These are phyloP conservation scores for Heliosperma pusillum DNA, from an alignment of 148 eudicot species.

Conservation along the genomic window DNA sequence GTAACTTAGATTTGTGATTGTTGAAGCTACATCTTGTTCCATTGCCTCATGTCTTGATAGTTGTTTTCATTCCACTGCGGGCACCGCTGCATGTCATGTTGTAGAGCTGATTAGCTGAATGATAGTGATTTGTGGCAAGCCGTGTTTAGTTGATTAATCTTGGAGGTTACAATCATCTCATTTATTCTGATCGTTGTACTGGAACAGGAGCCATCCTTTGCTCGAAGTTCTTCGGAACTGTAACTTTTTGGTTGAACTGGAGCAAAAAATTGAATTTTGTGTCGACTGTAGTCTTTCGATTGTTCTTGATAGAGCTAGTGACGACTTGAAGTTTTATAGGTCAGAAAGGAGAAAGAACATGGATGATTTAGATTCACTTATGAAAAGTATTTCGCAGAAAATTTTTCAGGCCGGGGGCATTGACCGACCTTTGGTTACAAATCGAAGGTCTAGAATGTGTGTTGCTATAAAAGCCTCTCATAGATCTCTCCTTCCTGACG, in stretches of 20 bases:
- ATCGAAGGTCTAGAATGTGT: conserved; percentile 94
- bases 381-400: conserved; percentile 48
- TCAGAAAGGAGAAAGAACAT: conserved; percentile 81
- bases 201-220: conserved; percentile 69
- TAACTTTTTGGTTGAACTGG: conserved; percentile 69
- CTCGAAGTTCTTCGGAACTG: conserved; percentile 67
- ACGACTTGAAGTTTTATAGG: conserved; percentile 71
- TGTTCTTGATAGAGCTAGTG: conserved; percentile 87
- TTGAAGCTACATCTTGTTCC: background rate
- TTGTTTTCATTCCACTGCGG: background rate
- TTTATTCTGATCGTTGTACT: conserved; percentile 26
- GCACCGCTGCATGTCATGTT: background rate
- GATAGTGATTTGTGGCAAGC: conserved; percentile 1
- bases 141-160: background rate
- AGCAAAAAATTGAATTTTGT: conserved; percentile 73
- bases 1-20: background rate
- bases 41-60: background rate
- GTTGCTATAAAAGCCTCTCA: conserved; percentile 75
- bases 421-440: conserved; percentile 73
- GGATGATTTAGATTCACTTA: conserved; percentile 64
- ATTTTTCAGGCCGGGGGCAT: conserved; percentile 85
- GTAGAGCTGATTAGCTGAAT: background rate
- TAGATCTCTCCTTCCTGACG: conserved; percentile 65
- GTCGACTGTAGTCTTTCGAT: conserved; percentile 64
- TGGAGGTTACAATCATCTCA: conserved; percentile 6